phyloP scores from a whole-genome alignment of 1,284 basidiomycete genomes.

The Lentinus polychrous region DNA sequence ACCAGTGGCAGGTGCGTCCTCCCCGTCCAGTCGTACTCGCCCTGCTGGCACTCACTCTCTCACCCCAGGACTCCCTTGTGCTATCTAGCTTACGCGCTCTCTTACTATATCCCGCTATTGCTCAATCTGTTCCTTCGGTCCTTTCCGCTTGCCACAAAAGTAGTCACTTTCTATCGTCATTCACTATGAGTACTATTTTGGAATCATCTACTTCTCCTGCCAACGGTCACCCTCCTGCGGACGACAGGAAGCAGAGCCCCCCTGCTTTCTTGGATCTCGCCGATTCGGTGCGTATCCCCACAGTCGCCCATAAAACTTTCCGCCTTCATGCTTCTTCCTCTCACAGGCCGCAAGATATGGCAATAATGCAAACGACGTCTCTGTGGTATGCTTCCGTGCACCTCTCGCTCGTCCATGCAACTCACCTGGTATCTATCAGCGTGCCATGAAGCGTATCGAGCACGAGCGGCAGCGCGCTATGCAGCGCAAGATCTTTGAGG shows the following conservation, averaged over 20 bases:
- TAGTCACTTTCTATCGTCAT: constrained; percentile 37
- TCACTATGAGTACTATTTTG: constrained; percentile 61
- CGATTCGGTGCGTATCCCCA: constrained; percentile 62
- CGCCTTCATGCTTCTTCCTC: constrained; percentile 12
- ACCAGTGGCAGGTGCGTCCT: constrained; percentile 55
- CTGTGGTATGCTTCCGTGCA: constrained; percentile 64
- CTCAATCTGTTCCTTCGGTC: constrained; percentile 42
- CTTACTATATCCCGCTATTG: constrained; percentile 49
- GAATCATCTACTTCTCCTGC: constrained; percentile 62
- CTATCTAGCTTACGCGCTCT: constrained; percentile 48
- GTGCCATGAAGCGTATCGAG: constrained; percentile 83
- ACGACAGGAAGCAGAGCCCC: constrained; percentile 75
- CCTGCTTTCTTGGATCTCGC: constrained; percentile 86
- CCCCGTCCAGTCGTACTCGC: constrained; percentile 9
- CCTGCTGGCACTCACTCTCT: constrained; percentile 11
- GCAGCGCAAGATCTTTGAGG: constrained; percentile 87
- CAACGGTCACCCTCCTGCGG: constrained; percentile 59
- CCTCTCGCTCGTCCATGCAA: constrained; percentile 5
- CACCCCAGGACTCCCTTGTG: constrained; percentile 54
- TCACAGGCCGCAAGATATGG: constrained; percentile 66
- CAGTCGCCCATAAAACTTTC: constrained; percentile 3
- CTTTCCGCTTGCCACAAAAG: constrained; percentile 50
- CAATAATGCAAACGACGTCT: constrained; percentile 75
- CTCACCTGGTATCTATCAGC: constrained; percentile 45
- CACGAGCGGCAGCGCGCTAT: constrained; percentile 81